Base-by-base conservation (phyloP, 805 yeast species). In the Zygosaccharomyces bailii region DNA sequence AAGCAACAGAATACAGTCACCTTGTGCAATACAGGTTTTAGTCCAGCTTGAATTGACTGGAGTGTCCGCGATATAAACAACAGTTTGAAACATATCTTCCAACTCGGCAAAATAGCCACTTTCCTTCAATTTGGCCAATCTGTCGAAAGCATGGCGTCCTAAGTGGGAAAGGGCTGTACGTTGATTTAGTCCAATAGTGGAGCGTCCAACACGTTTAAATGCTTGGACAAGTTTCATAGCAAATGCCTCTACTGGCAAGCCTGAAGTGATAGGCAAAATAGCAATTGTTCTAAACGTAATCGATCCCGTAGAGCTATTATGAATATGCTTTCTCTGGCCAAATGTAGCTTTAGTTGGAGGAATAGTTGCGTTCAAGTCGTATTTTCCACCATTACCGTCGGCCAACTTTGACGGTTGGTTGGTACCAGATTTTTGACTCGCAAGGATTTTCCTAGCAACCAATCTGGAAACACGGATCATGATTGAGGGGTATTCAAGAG, bases 101-200 rank as follows among this genome's bases (percentile, higher is more conserved):
- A 93, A 71, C 53, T 88, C 95, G 0, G 96, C 86, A 60, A 91
- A 84, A 57, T 83, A 86, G 0, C 97, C 96, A 32, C 93, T 79
- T 49, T 90, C 82, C 59, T 87, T 90, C 59, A 93, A 70, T 44
- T 83, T 81, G 0, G 96, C 86, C 37, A 93, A 71, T 54, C 81
- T 88, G 63, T 88, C 96, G 70, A 93, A 93, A 0, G 98, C 97
- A 65, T 90, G 87, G 43, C 87, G 76, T 1, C 99, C 99, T 49
- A 91, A 68, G 60, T 86, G 90, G 3, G 77, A 75, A 45, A 91
- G 69, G 0, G 90, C 80, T 0, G 90, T 76, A 0, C 95, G 82
- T 59, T 89, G 95, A 54, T 89, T 87, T n/a, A 91, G 69, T 1
- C 87, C 79, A 42, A 85, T 80, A 2, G 87, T 93, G 1, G 81